Conservation (phyloP, 2,329 filamentous ascomycete genomes). For the Alternaria arbusti region DNA sequence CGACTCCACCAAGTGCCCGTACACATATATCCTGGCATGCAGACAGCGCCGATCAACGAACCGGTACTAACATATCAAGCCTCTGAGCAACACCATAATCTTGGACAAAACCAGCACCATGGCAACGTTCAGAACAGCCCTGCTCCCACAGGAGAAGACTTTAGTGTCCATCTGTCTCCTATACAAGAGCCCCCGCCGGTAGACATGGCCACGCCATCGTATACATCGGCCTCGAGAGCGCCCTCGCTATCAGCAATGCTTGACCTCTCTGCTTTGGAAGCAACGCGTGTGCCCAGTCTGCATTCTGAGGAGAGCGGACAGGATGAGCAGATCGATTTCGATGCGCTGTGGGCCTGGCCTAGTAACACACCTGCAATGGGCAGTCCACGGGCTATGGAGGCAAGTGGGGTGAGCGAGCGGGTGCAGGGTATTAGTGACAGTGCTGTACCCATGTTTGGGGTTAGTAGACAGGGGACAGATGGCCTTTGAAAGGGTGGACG, state of each 20-base stretch:
- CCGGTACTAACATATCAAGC: constrained; percentile 10
- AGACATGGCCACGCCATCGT: constrained; percentile 5
- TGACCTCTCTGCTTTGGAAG: constrained; percentile 47
- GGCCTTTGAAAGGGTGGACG: background rate
- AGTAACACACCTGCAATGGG: constrained; percentile 43
- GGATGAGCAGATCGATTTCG: constrained; percentile 52
- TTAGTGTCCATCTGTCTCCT: constrained; percentile 40
- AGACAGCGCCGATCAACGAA: constrained; percentile 36
- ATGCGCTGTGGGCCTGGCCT: constrained; percentile 51
- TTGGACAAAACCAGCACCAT: constrained; percentile 2
- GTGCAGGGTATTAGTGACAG: constrained; percentile 27
- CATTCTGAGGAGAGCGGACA: constrained; percentile 42
- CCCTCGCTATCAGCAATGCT: constrained; percentile 45
- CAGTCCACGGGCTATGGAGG: constrained; percentile 28
- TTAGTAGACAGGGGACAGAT: constrained; percentile 12
- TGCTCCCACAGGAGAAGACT: constrained; percentile 19
- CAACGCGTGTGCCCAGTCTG: constrained; percentile 39
- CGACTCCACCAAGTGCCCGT: constrained; percentile 44
- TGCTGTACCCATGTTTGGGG: constrained; percentile 38
- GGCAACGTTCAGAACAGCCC: constrained; percentile 6
- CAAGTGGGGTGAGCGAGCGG: constrained; percentile 24
- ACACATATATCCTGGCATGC: constrained; percentile 47
- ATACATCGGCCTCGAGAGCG: constrained; percentile 21
- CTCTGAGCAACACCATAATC: background rate
- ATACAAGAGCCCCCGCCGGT: constrained; percentile 33